Evolutionary conservation across 768 basidiomycete genomes (phyloP), one percentile per base, ranked within the genome.

Genomic region (Hirschioporus abietinus): DNA sequence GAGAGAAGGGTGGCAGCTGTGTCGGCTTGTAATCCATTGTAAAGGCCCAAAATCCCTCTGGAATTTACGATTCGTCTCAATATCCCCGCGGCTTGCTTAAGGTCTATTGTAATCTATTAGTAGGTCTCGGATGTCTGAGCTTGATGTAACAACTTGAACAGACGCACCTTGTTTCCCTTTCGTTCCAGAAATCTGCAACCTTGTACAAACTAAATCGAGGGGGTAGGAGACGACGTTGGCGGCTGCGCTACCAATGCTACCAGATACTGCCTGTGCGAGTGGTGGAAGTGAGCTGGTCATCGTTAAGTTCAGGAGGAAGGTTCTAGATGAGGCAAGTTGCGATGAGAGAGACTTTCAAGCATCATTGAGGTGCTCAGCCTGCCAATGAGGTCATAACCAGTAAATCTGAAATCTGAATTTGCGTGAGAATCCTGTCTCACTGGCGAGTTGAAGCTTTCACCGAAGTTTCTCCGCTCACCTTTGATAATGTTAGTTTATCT

Each of bases 211-310:
- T n/a, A 87, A 78, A 71, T 87, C 86, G 6, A 89, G 78, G 0
- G 87, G 87, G 68, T 87, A 89, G 0, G 82, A 80, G 34, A 85
- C 68, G 0, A 80, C 74, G 69, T 86, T 86, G 0, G 86, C 84
- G 7, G 82, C 75, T 0, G 83, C 84, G 67, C 84, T 84, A 15
- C 85, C 87, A 58, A 86, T 75, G 0, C 84, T 81, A 1, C 86
- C 87, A 6, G 86, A 84, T 66, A 82, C 77, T 0, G 87, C 87
- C 69, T 88, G 87, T 0, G 84, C 79, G 17, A 87, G 76, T 5
- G 87, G 87, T 2, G 87, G 86, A 1, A 89, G 78, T 0, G 82
- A 80, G 66, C 83, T 85, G 8, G 86, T 84, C 86, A 87, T 87
- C 12, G 42, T 15, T 12, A 20, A 3, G 42, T 52, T 52, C 1